phyloP scores from a whole-genome alignment of 106 monocot genomes.

The Gastrodia elata region DNA sequence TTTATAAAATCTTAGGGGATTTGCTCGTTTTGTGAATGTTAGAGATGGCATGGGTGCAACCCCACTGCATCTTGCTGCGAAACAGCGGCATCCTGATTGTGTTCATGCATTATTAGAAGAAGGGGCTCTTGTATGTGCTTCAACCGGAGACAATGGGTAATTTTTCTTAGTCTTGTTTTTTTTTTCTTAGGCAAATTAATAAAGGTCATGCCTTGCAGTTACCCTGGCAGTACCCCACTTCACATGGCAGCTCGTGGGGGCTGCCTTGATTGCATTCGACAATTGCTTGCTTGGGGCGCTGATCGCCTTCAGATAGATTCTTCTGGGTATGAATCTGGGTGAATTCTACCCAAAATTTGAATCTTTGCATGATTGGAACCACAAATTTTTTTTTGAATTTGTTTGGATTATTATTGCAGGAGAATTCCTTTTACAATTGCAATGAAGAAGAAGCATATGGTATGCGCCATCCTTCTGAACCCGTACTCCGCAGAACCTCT shows the following conservation, averaged over 20 bases:
- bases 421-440: constrained; percentile 74
- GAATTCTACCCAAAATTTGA: too few relatives aligned
- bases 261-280: constrained; percentile 74
- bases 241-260: constrained; percentile 90
- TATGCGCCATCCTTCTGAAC: constrained; percentile 82
- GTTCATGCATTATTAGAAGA: constrained; percentile 74
- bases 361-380: too few relatives aligned
- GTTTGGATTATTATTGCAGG: constrained; percentile 27
- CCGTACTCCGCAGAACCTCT: constrained; percentile 85
- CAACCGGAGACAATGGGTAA: constrained; percentile 71
- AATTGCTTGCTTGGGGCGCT: constrained; percentile 90
- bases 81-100: constrained; percentile 38
- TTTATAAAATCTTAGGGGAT: constrained; percentile 51
- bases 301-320: constrained; percentile 84
- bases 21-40: constrained; percentile 87
- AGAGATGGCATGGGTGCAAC: constrained; percentile 81
- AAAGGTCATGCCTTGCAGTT: constrained; percentile 23
- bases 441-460: constrained; percentile 52
- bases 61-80: constrained; percentile 81
- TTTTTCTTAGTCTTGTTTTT: background rate
- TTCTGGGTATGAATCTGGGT: constrained; percentile 59
- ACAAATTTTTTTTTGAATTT: background rate
- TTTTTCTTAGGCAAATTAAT: background rate
- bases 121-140: constrained; percentile 74
- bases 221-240: constrained; percentile 78